These are phyloP conservation scores for Epichloe elymi DNA, from an alignment of 2,329 filamentous ascomycete species.

Conservation along the genomic window DNA sequence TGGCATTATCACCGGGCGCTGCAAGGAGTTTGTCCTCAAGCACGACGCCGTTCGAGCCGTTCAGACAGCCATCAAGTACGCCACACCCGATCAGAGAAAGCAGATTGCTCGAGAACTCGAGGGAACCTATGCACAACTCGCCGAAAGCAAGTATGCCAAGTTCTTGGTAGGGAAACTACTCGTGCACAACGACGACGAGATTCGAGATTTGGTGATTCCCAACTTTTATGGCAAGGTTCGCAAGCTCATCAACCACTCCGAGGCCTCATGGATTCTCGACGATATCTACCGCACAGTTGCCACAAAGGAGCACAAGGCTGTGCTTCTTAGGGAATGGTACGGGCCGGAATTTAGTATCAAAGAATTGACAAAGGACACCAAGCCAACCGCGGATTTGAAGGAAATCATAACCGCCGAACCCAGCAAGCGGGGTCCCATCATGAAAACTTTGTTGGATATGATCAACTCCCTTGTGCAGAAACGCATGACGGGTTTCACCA, in stretches of 20 bases:
- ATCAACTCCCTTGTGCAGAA: constrained; percentile 93
- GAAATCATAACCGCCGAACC: constrained; percentile 64
- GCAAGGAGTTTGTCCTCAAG: constrained; percentile 96
- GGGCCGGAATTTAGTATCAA: constrained; percentile 84
- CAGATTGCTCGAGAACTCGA: constrained; percentile 78
- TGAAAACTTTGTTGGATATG: constrained; percentile 72
- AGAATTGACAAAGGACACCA: constrained; percentile 40
- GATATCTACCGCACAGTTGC: constrained; percentile 88
- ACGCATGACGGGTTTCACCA: constrained; percentile 91
- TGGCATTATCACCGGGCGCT: constrained; percentile 75
- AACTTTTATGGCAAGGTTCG: constrained; percentile 93
- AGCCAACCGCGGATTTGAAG: constrained; percentile 54
- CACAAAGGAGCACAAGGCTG: constrained; percentile 72
- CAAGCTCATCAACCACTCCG: constrained; percentile 87
- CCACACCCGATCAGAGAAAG: constrained; percentile 69
- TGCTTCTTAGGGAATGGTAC: constrained; percentile 88
- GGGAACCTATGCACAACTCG: constrained; percentile 70
- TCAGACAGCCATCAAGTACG: constrained; percentile 94
- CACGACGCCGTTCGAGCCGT: constrained; percentile 95
- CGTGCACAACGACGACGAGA: constrained; percentile 78
- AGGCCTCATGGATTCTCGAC: constrained; percentile 95
- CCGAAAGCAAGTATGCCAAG: constrained; percentile 94
- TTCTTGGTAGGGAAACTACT: constrained; percentile 93
- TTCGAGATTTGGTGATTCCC: constrained; percentile 76
- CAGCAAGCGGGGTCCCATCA: constrained; percentile 75